Evolutionary conservation across 345 rosid species (phyloP), one percentile per base, ranked within the genome.

Genomic region (Eutrema japonicum): DNA sequence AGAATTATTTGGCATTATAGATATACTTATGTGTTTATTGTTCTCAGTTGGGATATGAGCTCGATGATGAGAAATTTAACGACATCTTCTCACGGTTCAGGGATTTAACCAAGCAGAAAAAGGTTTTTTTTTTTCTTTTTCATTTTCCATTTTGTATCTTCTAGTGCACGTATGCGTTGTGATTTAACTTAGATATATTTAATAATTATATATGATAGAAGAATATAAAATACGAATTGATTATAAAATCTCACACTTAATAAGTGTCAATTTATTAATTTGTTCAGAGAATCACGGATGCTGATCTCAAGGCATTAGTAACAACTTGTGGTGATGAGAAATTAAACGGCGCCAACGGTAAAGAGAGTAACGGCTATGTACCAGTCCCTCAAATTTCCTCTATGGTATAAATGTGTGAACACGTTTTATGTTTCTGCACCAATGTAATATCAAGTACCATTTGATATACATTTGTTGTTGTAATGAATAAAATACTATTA

Each of bases 101-200:
- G 76, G 83, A 88, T 7, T 86, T 95, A 47, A 96, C 99, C 22
- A 96, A 92, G 73, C 80, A 79, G 6, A 91, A 90, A 82, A 95
- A 90, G 96, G 96, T 92, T 36, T 22, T 59, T 14, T 14, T 0
- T 0, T 7, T 58, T 60, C 29, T 22, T 59, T 16, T 14, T 0
- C 1, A 10, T 57, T 59, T 37, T 37, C 2, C 11, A 7, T 14
- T 38, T 10, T 65, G 10, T 56, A 35, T 48, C 11, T 45, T 41
- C 16, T 60, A 45, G 30, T 37, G 22, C 50, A 49, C 26, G 40
- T 47, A 49, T 52, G 32, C 29, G 16, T 16, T 33, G 3, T 22
- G 2, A 30, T 71, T 37, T n/a, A 48, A 14, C 18, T 37, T 37
- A 16, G 6, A 51, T 10, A 45, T 45, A 33, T 50, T 41, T 3